Evolutionary conservation across 163 green algal species (phyloP).

Genomic region (Smithsoniella earleae): DNA sequence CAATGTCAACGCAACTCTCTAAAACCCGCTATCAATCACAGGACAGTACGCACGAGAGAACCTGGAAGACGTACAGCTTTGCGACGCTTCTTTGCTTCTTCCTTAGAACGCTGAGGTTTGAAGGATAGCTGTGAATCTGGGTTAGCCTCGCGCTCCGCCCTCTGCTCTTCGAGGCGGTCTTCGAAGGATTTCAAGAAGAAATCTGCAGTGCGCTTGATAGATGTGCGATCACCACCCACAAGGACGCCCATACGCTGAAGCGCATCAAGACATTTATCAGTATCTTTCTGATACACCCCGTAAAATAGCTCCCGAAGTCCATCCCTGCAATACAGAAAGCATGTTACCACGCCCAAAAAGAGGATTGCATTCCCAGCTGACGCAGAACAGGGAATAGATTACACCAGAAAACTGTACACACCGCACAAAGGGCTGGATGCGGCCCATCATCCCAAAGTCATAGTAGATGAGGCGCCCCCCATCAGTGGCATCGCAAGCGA

Average conservation of each 20-base stretch:
- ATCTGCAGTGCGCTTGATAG: conserved; percentile 78
- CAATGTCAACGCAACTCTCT: no score
- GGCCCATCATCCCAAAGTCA: conserved; percentile 96
- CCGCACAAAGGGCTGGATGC: conserved; percentile 44
- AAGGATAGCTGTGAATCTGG: conserved; percentile 56
- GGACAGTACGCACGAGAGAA: no score
- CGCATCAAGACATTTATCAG: conserved; percentile 54
- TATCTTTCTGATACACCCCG: conserved; percentile 79
- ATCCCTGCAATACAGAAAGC: no score
- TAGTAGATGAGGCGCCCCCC: conserved; percentile 88
- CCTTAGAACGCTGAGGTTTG: conserved; percentile 79
- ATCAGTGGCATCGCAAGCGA: conserved; percentile 69
- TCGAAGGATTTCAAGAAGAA: conserved; percentile 93
- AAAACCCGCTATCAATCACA: no score
- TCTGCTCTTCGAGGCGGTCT: conserved; percentile 68
- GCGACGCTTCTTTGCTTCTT: conserved; percentile 70
- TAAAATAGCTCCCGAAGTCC: conserved; percentile 96
- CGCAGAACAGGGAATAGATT: no score
- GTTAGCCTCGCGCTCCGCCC: conserved; percentile 46
- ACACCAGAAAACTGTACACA: no score
- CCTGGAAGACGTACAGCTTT: conserved; percentile 51
- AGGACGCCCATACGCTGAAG: conserved; percentile 84
- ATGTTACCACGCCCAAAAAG: no score
- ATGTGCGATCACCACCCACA: conserved; percentile 73
- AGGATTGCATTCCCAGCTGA: no score